Evolutionary conservation across 2,329 filamentous ascomycete genomes (phyloP), one percentile per base, ranked within the genome.

Genomic region (Xylogone sp.): DNA sequence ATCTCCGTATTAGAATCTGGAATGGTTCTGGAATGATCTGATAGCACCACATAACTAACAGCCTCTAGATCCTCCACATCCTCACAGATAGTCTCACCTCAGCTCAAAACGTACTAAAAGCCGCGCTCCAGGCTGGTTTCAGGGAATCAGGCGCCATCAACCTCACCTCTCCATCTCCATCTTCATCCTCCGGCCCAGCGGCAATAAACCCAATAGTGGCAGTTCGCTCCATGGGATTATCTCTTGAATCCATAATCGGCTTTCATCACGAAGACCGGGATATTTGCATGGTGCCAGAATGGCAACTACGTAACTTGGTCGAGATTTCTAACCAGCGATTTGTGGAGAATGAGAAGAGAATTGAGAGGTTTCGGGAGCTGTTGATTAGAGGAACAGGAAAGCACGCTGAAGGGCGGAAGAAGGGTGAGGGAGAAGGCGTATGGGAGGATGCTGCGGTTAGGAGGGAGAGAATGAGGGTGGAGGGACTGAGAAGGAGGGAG

Each of bases 81-180:
- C 79, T 96, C 61, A 84, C 90, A 5, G 83, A 90, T 16, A 93
- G 89, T 0, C 75, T 84, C 0, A 70, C 79, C 12, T 82, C 93
- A 61, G 90, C 93, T 3, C 87, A 96, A 58, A 75, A 80, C 8
- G 76, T 95, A 18, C 78, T 96, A 13, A 78, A 84, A 10, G 88
- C 88, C 43, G 92, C 88, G 1, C 75, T 93, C 9, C 81, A 84
- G 60, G 87, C 90, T 3, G 93, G 93, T 0, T 97, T 97, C 66
- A 84, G 93, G 13, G 93, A 97, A 71, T 94, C 88, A 53, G 93
- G 93, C 18, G 86, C 93, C 46, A 78, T 95, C 52, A 89, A 86
- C 62, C 66, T 90, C 45, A 68, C 69, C 4, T 51, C 65, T 10
- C n/a, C 34, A 13, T 51, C 65, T 10, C n/a, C 34, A 13, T 56